These are phyloP conservation scores for Blepharisma undulans DNA, from an alignment of 169 alveolate genomes.

Conservation along the genomic window DNA sequence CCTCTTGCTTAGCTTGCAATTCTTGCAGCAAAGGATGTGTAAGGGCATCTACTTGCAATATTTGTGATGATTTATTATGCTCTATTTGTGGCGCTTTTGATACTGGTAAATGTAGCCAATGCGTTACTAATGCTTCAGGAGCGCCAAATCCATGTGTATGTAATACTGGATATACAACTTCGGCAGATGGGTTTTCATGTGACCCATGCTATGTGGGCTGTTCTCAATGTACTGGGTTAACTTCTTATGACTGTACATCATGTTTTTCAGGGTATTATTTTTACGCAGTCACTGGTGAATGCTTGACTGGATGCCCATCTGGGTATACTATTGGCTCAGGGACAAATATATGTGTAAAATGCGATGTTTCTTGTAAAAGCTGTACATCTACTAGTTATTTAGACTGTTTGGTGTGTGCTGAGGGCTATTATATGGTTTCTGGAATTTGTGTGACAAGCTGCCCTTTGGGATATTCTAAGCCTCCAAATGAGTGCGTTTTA, in stretches of 20 bases:
- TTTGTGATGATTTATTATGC: constrained; percentile 1
- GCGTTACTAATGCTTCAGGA: background rate
- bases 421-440: background rate
- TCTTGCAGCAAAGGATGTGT: constrained; percentile 7
- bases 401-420: background rate
- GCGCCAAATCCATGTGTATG: background rate
- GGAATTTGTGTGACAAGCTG: background rate
- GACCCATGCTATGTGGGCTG: background rate
- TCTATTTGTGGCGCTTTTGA: background rate
- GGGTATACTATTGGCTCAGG: background rate
- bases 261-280: background rate
- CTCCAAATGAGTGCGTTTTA: background rate
- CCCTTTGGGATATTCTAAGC: background rate
- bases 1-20: background rate
- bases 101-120: background rate
- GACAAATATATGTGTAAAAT: background rate
- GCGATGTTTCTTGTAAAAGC: background rate
- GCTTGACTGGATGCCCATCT: background rate
- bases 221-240: background rate
- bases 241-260: background rate
- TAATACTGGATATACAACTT: background rate
- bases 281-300: background rate
- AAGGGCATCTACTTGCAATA: background rate
- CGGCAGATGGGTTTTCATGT: background rate
- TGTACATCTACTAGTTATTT: background rate